Conservation (phyloP, 2,329 filamentous ascomycete genomes). For the Ascochyta lentis region DNA sequence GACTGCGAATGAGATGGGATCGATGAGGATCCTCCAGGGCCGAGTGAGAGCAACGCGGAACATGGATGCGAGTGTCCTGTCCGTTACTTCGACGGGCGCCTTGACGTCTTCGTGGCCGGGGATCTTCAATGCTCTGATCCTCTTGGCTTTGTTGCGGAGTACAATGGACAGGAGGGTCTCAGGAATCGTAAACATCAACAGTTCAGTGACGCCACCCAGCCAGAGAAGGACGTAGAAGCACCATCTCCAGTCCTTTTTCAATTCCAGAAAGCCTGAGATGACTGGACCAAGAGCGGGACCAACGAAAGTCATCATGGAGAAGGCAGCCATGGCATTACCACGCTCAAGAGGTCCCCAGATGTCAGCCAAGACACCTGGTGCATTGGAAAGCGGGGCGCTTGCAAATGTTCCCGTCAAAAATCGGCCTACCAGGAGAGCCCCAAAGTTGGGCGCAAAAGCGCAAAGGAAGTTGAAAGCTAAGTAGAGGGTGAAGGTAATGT, state of each 20-base stretch:
- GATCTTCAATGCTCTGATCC: constrained; percentile 58
- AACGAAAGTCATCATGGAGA: constrained; percentile 61
- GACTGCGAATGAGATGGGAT: constrained; percentile 60
- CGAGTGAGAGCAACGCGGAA: constrained; percentile 62
- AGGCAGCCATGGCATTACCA: constrained; percentile 62
- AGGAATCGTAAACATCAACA: constrained; percentile 12
- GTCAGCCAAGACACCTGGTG: constrained; percentile 60
- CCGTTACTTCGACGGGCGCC: constrained; percentile 57
- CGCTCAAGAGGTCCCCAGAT: constrained; percentile 61
- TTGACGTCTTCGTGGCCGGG: constrained; percentile 59
- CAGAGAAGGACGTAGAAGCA: constrained; percentile 14
- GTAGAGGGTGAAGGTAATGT: constrained; percentile 49
- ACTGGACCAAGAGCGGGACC: constrained; percentile 63
- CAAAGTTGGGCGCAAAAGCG: constrained; percentile 63
- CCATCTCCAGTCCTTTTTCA: constrained; percentile 54
- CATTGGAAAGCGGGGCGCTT: constrained; percentile 53
- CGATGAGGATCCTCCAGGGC: constrained; percentile 62
- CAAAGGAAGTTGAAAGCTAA: constrained; percentile 61
- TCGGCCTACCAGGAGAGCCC: constrained; percentile 59
- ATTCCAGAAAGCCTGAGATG: constrained; percentile 63
- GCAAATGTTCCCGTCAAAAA: constrained; percentile 65
- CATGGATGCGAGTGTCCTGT: constrained; percentile 52
- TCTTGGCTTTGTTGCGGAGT: constrained; percentile 34
- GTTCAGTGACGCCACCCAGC: constrained; percentile 4
- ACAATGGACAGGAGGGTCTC: constrained; percentile 7